These are phyloP conservation scores for Neurospora cerealis DNA, from an alignment of 495 filamentous ascomycete genomes.

Conservation along the genomic window DNA sequence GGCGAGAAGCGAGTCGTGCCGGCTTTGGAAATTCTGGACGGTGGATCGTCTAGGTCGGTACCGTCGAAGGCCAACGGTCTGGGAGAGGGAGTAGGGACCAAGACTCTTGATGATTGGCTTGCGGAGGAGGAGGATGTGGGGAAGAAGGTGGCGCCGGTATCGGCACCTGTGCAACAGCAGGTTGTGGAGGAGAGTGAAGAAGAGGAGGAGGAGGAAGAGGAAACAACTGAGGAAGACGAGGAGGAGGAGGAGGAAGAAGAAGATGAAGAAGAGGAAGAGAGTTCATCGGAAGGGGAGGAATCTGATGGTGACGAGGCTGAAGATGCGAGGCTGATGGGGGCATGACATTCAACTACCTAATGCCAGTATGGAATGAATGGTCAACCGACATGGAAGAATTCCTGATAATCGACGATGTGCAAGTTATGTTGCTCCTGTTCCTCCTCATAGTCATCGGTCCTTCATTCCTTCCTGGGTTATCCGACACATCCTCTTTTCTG, in stretches of 20 bases:
- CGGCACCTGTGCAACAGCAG: constrained; percentile 15
- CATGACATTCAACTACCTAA: neutral
- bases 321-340: constrained; percentile 20
- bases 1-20: constrained; percentile 38
- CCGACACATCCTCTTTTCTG: neutral
- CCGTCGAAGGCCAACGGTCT: constrained; percentile 37
- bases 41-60: constrained; percentile 34
- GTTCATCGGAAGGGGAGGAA: constrained; percentile 27
- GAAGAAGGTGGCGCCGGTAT: constrained; percentile 10
- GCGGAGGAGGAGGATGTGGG: constrained; percentile 51
- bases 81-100: constrained; percentile 39
- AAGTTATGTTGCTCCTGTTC: neutral
- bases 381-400: neutral
- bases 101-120: constrained; percentile 86
- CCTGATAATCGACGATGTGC: neutral
- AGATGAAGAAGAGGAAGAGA: neutral
- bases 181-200: constrained; percentile 31
- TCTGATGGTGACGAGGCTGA: constrained; percentile 38
- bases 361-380: neutral
- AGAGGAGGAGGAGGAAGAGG: constrained; percentile 44
- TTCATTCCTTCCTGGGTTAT: neutral
- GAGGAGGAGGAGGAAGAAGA: constrained; percentile 20
- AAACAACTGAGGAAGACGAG: constrained; percentile 42
- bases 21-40: constrained; percentile 57
- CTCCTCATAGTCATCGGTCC: neutral